These are phyloP conservation scores for Trichoderma citrinoviride DNA, from an alignment of 2,329 filamentous ascomycete genomes.

Conservation along the genomic window DNA sequence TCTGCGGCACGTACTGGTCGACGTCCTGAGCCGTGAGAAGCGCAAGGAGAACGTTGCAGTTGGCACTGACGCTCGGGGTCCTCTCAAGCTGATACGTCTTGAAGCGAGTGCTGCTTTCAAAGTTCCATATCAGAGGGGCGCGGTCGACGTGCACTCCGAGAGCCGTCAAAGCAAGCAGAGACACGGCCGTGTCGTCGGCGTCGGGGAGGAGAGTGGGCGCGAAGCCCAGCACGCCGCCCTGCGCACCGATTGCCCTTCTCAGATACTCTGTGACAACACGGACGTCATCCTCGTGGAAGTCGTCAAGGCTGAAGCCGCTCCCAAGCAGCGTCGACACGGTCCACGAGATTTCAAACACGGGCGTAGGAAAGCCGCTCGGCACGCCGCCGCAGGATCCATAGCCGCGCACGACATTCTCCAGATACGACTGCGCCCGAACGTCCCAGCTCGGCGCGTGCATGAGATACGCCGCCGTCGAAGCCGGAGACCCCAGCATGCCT, in stretches of 20 bases:
- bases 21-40: conserved; percentile 15
- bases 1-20: conserved; percentile 17
- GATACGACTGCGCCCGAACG: conserved; percentile 24
- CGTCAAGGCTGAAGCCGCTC: background rate
- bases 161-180: conserved; percentile 13
- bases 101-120: conserved; percentile 22
- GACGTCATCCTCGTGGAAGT: background rate
- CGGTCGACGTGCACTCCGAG: conserved; percentile 8
- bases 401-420: conserved; percentile 16
- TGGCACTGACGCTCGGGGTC: conserved; percentile 21
- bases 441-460: conserved; percentile 22
- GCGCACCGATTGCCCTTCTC: background rate
- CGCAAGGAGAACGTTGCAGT: conserved; percentile 23
- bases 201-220: conserved; percentile 17
- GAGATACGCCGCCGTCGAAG: conserved; percentile 27
- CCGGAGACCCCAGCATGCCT: conserved; percentile 25
- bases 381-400: conserved; percentile 16
- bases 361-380: conserved; percentile 23
- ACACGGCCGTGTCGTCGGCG: conserved; percentile 25
- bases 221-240: background rate
- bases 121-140: conserved; percentile 12
- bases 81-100: conserved; percentile 21
- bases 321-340: background rate
- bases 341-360: conserved; percentile 21
- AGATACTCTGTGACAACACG: background rate